phyloP scores from a whole-genome alignment of 2,329 filamentous ascomycete species.

The Chalaropsis ovoidea region DNA sequence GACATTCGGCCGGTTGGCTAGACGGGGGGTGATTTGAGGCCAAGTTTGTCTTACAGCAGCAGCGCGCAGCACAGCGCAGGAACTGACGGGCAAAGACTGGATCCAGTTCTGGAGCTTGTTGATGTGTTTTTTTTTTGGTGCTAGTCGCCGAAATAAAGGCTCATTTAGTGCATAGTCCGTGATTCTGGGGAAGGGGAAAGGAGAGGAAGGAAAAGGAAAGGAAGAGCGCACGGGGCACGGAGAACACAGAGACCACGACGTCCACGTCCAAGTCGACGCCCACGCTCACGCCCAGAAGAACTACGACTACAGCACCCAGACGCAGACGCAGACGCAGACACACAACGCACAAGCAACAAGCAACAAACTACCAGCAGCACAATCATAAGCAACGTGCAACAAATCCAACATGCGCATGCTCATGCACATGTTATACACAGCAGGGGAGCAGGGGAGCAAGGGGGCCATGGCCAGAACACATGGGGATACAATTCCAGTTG shows the following conservation, averaged over 20 bases:
- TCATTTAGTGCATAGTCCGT: not conserved
- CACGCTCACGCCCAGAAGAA: no score
- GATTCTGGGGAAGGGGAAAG: conserved; percentile 4
- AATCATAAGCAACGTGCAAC: not conserved
- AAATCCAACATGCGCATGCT: not conserved
- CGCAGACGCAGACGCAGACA: not conserved
- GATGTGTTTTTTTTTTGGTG: not conserved
- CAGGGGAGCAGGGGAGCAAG: not conserved
- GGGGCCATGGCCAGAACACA: not conserved
- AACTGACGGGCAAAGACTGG: not conserved
- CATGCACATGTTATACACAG: not conserved
- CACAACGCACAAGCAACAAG: not conserved
- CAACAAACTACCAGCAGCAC: not conserved
- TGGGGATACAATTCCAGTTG: no score
- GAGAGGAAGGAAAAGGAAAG: not conserved
- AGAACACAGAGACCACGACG: no score
- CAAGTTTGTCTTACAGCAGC: not conserved
- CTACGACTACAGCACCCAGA: no score
- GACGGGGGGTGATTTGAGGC: not conserved
- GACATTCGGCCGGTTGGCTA: conserved; percentile 5
- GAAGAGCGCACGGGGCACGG: not conserved
- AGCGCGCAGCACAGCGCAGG: not conserved
- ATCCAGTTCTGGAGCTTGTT: not conserved
- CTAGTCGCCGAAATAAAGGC: not conserved
- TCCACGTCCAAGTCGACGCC: no score